phyloP scores from a whole-genome alignment of 805 yeast genomes.

The Torulaspora quercuum region DNA sequence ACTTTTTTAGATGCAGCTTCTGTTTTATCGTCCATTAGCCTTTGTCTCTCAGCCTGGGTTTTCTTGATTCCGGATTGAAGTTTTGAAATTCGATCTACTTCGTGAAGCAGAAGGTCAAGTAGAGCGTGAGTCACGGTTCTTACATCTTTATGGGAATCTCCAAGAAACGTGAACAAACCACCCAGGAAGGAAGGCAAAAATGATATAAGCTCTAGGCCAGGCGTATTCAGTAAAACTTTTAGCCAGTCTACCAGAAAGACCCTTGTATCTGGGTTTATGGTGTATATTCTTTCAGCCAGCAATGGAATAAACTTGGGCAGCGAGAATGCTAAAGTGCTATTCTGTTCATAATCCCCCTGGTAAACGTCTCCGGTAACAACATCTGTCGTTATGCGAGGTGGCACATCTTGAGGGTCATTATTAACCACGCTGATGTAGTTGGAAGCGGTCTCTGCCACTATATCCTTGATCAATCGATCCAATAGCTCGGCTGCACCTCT shows the following conservation, averaged over 20 bases:
- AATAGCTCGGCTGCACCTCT: conserved; percentile 93
- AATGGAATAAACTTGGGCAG: conserved; percentile 85
- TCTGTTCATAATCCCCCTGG: conserved; percentile 59
- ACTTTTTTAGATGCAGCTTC: conserved; percentile 30
- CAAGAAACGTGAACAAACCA: conserved; percentile 69
- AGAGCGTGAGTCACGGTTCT: conserved; percentile 79
- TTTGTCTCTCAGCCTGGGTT: conserved; percentile 21
- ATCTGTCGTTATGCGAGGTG: conserved; percentile 47
- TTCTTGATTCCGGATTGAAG: conserved; percentile 53
- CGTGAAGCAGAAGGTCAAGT: conserved; percentile 70
- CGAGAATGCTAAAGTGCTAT: conserved; percentile 58
- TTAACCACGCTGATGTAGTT: conserved; percentile 75
- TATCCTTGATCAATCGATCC: conserved; percentile 87
- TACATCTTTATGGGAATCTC: conserved; percentile 82
- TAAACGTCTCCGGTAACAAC: conserved; percentile 52
- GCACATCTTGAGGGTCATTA: conserved; percentile 43
- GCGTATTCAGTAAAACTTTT: conserved; percentile 85
- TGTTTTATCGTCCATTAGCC: conserved; percentile 20
- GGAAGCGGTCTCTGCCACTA: conserved; percentile 91
- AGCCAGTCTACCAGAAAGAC: conserved; percentile 93
- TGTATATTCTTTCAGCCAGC: conserved; percentile 85
- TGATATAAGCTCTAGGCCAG: conserved; percentile 81
- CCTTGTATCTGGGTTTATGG: conserved; percentile 88
- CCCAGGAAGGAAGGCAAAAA: conserved; percentile 87
- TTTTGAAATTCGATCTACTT: conserved; percentile 71